These are phyloP conservation scores for Scheffersomyces lignicola DNA, from an alignment of 1,139 yeast species.

Conservation along the genomic window DNA sequence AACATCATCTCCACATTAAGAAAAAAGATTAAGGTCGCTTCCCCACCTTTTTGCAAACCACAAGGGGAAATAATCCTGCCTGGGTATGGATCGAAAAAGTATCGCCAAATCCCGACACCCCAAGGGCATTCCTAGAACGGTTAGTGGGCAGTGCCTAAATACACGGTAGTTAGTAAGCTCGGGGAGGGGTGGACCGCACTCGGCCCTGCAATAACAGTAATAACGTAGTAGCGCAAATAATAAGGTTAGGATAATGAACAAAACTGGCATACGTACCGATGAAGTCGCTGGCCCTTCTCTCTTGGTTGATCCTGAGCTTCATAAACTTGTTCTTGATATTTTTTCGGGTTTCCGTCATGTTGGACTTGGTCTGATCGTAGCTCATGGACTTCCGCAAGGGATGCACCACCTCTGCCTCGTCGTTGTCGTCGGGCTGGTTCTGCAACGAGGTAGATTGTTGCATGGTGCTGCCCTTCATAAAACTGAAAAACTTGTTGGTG, in stretches of 20 bases:
- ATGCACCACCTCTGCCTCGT: constrained; percentile 2
- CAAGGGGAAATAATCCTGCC: constrained; percentile 1
- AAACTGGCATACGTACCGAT: constrained; percentile 43
- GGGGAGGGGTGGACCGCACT: no score
- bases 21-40: no score
- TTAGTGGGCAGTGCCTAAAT: no score
- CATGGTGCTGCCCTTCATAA: constrained; percentile 7
- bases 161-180: no score
- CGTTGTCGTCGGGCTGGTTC: constrained; percentile 1
- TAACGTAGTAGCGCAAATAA: no score
- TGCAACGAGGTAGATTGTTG: constrained; percentile 5
- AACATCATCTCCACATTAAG: no score
- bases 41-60: constrained; percentile 1
- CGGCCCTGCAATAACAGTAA: no score
- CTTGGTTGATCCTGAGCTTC: constrained; percentile 15
- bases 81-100: no score
- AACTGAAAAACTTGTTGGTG: constrained; percentile 13
- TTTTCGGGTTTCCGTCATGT: constrained; percentile 28
- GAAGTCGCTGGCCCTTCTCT: constrained; percentile 29
- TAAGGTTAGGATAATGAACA: background rate
- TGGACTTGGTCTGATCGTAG: constrained; percentile 43
- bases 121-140: no score
- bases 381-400: constrained; percentile 16
- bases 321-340: constrained; percentile 16
- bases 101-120: no score